These are phyloP conservation scores for Boletus mariae DNA, from an alignment of 1,284 basidiomycete genomes.

Conservation along the genomic window DNA sequence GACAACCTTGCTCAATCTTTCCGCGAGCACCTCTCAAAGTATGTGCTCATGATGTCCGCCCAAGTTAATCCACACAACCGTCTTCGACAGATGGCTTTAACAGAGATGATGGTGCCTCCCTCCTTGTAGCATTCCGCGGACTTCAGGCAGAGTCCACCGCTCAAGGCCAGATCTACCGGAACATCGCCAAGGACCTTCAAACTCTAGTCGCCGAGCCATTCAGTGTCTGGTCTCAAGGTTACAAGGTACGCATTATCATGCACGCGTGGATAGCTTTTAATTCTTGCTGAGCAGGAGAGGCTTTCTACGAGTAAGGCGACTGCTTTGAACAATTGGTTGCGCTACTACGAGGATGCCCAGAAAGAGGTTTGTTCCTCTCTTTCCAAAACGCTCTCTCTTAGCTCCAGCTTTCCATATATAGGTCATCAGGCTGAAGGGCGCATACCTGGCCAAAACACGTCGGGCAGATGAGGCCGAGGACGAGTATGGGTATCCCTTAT, in stretches of 20 bases:
- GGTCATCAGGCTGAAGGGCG: conserved; percentile 67
- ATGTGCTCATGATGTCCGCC: conserved; percentile 15
- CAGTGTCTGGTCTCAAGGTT: conserved; percentile 63
- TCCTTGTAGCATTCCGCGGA: conserved; percentile 74
- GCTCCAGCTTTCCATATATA: conserved; percentile 24
- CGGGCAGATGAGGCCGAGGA: conserved; percentile 87
- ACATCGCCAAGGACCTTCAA: conserved; percentile 64
- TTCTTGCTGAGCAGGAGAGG: conserved; percentile 46
- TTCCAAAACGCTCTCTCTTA: background rate
- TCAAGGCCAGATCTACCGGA: conserved; percentile 65
- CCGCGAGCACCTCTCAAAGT: conserved; percentile 52
- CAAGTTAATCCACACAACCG: conserved; percentile 5
- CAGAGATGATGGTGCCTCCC: conserved; percentile 74
- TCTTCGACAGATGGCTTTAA: conserved; percentile 59
- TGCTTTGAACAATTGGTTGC: conserved; percentile 68
- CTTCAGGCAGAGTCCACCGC: conserved; percentile 64
- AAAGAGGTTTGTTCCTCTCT: conserved; percentile 45
- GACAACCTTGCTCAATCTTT: conserved; percentile 51
- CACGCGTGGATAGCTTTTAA: conserved; percentile 4
- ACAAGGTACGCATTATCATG: conserved; percentile 46
- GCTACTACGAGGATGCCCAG: conserved; percentile 61
- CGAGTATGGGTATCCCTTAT: conserved; percentile 56
- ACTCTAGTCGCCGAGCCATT: conserved; percentile 72
- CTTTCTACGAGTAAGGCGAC: conserved; percentile 53
- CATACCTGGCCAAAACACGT: conserved; percentile 75